These are phyloP conservation scores for Odontarrhena argentea DNA, from an alignment of 345 rosid species.

Conservation along the genomic window DNA sequence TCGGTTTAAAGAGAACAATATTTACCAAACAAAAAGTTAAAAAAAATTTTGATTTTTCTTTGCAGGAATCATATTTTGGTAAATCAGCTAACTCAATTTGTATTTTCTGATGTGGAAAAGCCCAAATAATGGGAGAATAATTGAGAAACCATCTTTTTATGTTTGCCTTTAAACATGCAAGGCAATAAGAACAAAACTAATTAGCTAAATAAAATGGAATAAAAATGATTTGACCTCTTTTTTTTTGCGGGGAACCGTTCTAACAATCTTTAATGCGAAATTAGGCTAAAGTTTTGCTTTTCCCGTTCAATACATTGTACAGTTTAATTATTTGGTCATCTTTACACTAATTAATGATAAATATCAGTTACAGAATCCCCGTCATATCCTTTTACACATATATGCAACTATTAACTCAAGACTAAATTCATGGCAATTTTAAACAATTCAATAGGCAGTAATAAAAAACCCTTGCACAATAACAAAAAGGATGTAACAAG, in stretches of 20 bases:
- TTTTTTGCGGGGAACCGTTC: slow-evolving; percentile 9
- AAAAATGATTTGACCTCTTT: slow-evolving; percentile 6
- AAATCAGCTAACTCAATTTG: slow-evolving; percentile 11
- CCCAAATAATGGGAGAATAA: slow-evolving; percentile 33
- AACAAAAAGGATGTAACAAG: too few species aligned
- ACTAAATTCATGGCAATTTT: neutral
- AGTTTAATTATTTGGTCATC: neutral
- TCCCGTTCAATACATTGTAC: slow-evolving; percentile 5
- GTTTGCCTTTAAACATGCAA: slow-evolving; percentile 41
- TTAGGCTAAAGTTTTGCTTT: slow-evolving; percentile 16
- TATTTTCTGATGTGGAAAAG: slow-evolving; percentile 11
- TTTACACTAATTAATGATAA: neutral
- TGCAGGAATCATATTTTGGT: neutral
- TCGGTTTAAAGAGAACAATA: too few species aligned
- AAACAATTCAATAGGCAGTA: neutral
- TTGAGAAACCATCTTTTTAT: slow-evolving; percentile 32
- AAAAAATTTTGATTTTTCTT: too few species aligned
- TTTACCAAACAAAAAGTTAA: too few species aligned
- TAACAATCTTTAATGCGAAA: slow-evolving; percentile 12
- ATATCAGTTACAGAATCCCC: neutral
- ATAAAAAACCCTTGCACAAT: neutral
- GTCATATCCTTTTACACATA: slow-evolving; percentile 13
- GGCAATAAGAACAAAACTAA: slow-evolving; percentile 22
- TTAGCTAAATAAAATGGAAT: slow-evolving; percentile 7
- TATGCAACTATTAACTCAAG: too few species aligned